phyloP scores from a whole-genome alignment of 768 basidiomycete genomes.

The Panus rudis region DNA sequence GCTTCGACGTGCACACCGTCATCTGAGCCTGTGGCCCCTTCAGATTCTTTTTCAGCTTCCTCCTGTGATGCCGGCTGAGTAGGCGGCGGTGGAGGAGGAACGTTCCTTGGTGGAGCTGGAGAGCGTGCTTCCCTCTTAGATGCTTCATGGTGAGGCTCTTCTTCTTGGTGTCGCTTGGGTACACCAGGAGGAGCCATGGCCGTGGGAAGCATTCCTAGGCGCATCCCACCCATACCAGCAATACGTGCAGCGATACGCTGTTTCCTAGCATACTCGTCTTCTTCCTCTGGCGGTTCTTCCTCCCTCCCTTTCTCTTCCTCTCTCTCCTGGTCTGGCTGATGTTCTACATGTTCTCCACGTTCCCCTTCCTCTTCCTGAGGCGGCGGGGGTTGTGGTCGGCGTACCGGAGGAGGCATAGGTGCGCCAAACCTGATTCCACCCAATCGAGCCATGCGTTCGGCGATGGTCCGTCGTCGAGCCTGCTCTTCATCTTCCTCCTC shows the following conservation, averaged over 20 bases:
- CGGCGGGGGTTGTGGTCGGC: conserved; percentile 30
- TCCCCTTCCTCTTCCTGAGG: conserved; percentile 15
- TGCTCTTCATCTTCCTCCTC: conserved; percentile 37
- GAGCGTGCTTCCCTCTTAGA: conserved; percentile 8
- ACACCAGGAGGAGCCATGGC: conserved; percentile 15
- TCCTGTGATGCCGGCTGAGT: conserved; percentile 19
- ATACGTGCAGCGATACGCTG: conserved; percentile 48
- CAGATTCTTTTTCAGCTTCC: conserved; percentile 39
- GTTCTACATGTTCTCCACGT: conserved; percentile 16
- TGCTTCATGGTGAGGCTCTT: conserved; percentile 7
- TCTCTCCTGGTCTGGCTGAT: conserved; percentile 4
- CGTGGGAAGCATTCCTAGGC: conserved; percentile 47
- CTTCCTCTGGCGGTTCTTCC: conserved; percentile 39
- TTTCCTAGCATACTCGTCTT: conserved; percentile 54
- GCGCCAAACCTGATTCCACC: conserved; percentile 81
- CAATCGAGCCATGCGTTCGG: conserved; percentile 91
- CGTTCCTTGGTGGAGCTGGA: conserved; percentile 14
- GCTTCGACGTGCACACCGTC: conserved; percentile 61
- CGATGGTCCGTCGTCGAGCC: conserved; percentile 61
- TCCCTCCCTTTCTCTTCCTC: conserved; percentile 12
- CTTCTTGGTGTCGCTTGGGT: conserved; percentile 1
- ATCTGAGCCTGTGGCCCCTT: conserved; percentile 38
- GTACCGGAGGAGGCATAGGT: conserved; percentile 41
- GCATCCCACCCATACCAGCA: conserved; percentile 50
- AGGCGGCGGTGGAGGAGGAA: conserved; percentile 15